Base-by-base conservation (phyloP, 495 filamentous ascomycete species). In the Polyplosphaeria fusca region DNA sequence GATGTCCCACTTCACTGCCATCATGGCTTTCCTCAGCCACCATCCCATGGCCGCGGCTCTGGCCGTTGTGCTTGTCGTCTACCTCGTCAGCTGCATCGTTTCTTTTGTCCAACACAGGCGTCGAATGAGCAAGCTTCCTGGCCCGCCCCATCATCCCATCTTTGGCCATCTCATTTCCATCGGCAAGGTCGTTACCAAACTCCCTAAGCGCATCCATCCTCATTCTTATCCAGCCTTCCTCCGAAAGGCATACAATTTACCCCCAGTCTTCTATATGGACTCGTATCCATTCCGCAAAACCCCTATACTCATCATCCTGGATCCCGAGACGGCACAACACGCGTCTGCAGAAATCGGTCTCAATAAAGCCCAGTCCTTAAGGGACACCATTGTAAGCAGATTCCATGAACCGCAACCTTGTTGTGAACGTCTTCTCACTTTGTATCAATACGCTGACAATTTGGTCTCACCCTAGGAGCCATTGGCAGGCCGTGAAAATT, bases 221-320 rank as follows among this genome's bases (percentile, higher is more conserved):
- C 70, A 70, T 20, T 30, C 27, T 3, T 54, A 62, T 26, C 43
- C 58, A 3, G 44, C 60, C 25, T 64, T 57, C 20, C 42, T 73
- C 14, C 58, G 47, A 12, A 42, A 59, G 13, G 52, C 61, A 41
- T 66, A 68, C 45, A 44, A 68, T 11, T 61, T 74, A 1, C 63
- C 59, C 20, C 55, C 62, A 11, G 32, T 71, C 47, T 73, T 67
- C 53, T 72, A 70, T 44, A 9, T 75, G 11, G 73, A 76, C 28
- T 38, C 61, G 1, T 74, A 65, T 60, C 73, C 73, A n/a, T 37
- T 73, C 19, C 42, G 47, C 7, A 19, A 42, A 13, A 41, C 48
- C 11, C 58, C 63, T 3, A 63, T 78, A 45, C 45, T 74, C 7
- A 41, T 79, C 7, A 58, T 81, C 22, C 55, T 61, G 24, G 70